Percentiles rank a stretch among this genome's conserved stretches.
These are phyloP conservation scores for Diaporthe citri DNA, from an alignment of 2,329 filamentous ascomycete species.

Conservation along the genomic window DNA sequence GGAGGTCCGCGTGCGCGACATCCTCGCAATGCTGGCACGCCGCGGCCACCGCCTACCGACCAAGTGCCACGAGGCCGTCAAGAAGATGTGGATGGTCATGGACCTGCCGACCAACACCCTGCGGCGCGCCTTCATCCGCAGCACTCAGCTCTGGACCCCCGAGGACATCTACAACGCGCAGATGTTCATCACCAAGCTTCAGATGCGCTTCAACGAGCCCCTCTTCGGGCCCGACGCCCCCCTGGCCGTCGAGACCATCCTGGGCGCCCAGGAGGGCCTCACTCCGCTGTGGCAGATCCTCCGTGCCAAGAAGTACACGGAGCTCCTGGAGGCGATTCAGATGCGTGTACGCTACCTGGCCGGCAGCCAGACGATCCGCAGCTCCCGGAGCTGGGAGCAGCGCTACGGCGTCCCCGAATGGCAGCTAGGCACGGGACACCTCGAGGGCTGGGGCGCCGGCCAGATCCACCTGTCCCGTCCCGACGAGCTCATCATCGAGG, in stretches of 20 bases:
- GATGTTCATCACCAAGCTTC: constrained; percentile 78
- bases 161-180: constrained; percentile 72
- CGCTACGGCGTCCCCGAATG: constrained; percentile 62
- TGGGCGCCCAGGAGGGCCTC: constrained; percentile 68
- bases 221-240: constrained; percentile 63
- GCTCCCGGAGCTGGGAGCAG: constrained; percentile 46
- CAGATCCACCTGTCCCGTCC: constrained; percentile 62
- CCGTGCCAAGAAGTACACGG: constrained; percentile 65
- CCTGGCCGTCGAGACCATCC: constrained; percentile 67
- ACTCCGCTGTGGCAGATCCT: constrained; percentile 71
- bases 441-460: constrained; percentile 69
- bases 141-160: constrained; percentile 67
- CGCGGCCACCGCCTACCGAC: constrained; percentile 69
- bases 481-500: constrained; percentile 70
- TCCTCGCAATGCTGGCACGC: constrained; percentile 71
- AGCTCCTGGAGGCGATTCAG: constrained; percentile 59
- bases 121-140: constrained; percentile 67
- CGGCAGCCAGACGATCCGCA: constrained; percentile 42
- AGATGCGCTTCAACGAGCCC: constrained; percentile 77
- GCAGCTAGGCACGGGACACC: constrained; percentile 65
- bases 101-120: constrained; percentile 70
- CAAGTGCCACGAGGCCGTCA: constrained; percentile 60
- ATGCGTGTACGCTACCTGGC: constrained; percentile 67
- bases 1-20: constrained; percentile 69
- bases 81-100: constrained; percentile 81